Evolutionary conservation across 1,139 yeast species (phyloP).

Genomic region (Hansenula sp.): DNA sequence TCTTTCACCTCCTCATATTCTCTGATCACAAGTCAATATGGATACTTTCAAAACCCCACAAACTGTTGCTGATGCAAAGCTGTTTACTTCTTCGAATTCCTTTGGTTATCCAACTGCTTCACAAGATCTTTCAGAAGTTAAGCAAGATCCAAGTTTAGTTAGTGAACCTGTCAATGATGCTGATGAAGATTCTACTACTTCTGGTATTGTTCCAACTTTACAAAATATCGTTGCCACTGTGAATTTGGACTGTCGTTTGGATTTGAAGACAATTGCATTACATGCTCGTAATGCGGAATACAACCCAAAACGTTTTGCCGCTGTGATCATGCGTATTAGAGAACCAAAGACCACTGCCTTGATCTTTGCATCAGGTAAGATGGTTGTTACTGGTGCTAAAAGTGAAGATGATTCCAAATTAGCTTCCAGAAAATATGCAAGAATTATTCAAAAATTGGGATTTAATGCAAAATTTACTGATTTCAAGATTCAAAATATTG

Average conservation of each 20-base stretch:
- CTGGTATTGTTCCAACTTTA: constrained; percentile 94
- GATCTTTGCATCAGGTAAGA: constrained; percentile 97
- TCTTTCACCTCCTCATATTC: no score
- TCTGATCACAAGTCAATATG: constrained; percentile 10
- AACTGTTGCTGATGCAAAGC: constrained; percentile 24
- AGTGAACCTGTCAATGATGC: constrained; percentile 15
- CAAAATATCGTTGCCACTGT: constrained; percentile 98
- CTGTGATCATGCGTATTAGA: constrained; percentile 98
- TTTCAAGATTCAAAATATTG: constrained; percentile 95
- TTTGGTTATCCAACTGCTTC: constrained; percentile 24
- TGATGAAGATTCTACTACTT: constrained; percentile 67
- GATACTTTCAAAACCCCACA: constrained; percentile 24
- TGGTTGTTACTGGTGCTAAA: constrained; percentile 99
- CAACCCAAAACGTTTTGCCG: constrained; percentile 97
- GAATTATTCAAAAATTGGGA: constrained; percentile 96
- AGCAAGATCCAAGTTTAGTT: constrained; percentile 7
- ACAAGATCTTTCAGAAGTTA: constrained; percentile 20
- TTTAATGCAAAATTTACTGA: constrained; percentile 95
- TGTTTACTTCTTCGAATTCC: constrained; percentile 22
- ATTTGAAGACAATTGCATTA: constrained; percentile 92
- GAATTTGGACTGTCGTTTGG: constrained; percentile 91
- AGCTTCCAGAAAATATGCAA: constrained; percentile 95
- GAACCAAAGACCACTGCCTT: constrained; percentile 98
- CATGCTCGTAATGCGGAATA: constrained; percentile 99
- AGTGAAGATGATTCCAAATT: constrained; percentile 96